Evolutionary conservation across 2,329 filamentous ascomycete species (phyloP).

Genomic region (Xylariaceae sp.): DNA sequence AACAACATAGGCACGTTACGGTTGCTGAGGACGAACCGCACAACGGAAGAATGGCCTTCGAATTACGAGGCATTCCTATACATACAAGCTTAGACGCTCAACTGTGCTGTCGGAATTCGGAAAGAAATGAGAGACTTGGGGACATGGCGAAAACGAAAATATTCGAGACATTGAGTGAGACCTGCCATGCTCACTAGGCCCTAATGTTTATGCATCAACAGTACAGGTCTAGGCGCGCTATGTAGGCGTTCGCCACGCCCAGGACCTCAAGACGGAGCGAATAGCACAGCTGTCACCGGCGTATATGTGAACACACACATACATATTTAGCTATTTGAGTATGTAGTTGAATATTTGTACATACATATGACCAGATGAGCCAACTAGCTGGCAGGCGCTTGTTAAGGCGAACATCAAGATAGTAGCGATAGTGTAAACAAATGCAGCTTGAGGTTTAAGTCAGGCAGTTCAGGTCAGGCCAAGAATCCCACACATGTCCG

Average conservation of each 20-base stretch:
- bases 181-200: slow-evolving; percentile 12
- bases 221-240: no score
- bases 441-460: not conserved
- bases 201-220: not conserved
- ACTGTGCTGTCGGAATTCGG: not conserved
- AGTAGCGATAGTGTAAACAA: not conserved
- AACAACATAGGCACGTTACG: slow-evolving; percentile 6
- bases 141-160: not conserved
- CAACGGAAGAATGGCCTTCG: slow-evolving; percentile 29
- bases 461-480: not conserved
- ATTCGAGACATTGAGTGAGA: slow-evolving; percentile 23
- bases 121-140: not conserved
- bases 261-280: no score
- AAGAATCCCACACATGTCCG: not conserved
- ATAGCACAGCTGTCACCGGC: not conserved
- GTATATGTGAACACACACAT: no score
- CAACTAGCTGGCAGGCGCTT: no score
- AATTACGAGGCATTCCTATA: slow-evolving; percentile 37
- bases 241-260: no score
- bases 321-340: no score
- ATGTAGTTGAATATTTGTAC: no score
- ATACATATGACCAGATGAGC: no score
- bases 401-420: no score
- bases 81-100: not conserved
- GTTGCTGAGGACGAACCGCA: not conserved